Base-by-base conservation (phyloP, 2,329 filamentous ascomycete species). In the Whalleya microplaca region DNA sequence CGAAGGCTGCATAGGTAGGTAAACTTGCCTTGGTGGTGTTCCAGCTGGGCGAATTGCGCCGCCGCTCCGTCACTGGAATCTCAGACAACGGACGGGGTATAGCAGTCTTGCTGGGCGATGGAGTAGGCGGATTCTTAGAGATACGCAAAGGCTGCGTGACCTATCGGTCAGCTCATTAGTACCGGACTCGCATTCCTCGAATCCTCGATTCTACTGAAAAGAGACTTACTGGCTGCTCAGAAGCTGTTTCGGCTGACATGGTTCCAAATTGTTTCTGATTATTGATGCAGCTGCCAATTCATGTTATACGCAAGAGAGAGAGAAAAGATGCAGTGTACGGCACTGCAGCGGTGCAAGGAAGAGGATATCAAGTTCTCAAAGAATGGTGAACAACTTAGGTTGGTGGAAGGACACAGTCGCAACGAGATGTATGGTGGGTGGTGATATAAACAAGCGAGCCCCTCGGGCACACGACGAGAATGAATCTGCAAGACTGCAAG, bases 31-130 rank as follows among this genome's bases (percentile, higher is more conserved):
- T 92, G 78, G 76, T 81, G 59, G 59, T 21, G 69, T 89, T 92
- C 85, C 89, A 96, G 79, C 90, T 96, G 51, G 93, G 92, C 48
- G 93, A 97, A 78, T 98, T 98, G 68, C 93, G 85, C 72, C 94
- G 86, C 74, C 87, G 88, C 76, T 93, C 91, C 61, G 90, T 90
- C 50, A 90, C 90, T 66, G 90, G 91, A 70, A 99, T 87, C 78
- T 99, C 95, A 60, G 92, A 90, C 63, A 99, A 83, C 56, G 95
- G 90, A 67, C 90, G 87, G 70, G 88, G 84, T 53, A 83, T 76
- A 68, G 83, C 80, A 72, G 78, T 81, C 74, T 88, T 93, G 69
- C 78, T 75, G 44, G 89, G 85, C 58, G 88, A 87, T 51, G 81
- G 73, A 59, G 74, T 78, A 48, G 82, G 79, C 54, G 79, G 83